These are phyloP conservation scores for Diophrys appendiculata DNA, from an alignment of 73 alveolate species.

Conservation along the genomic window DNA sequence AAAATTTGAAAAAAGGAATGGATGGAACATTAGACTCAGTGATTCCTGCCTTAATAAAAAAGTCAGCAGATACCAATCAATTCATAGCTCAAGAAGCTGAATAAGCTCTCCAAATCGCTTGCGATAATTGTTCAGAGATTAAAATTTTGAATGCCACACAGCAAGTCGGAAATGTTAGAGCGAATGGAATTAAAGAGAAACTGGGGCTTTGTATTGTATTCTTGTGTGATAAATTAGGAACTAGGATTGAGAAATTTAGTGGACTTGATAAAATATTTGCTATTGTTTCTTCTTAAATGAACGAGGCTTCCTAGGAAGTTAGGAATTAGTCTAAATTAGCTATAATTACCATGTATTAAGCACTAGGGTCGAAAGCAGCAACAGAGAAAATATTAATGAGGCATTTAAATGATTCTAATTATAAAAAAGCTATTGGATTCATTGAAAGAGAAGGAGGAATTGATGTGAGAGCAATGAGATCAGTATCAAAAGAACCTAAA, in stretches of 20 bases:
- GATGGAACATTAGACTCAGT: constrained; percentile 18
- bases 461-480: constrained; percentile 27
- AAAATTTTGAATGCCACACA: constrained; percentile 14
- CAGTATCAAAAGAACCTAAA: constrained; percentile 17
- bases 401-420: constrained; percentile 14
- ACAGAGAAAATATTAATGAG: constrained; percentile 12
- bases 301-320: constrained; percentile 51
- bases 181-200: constrained; percentile 35
- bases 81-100: constrained; percentile 52
- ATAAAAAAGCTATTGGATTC: constrained; percentile 27
- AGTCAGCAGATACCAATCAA: constrained; percentile 57
- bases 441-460: constrained; percentile 35
- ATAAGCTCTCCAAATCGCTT: constrained; percentile 10
- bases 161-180: constrained; percentile 5
- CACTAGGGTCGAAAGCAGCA: constrained; percentile 25
- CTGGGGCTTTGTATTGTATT: constrained; percentile 14
- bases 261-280: constrained; percentile 20
- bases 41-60: constrained; percentile 40
- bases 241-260: constrained; percentile 23
- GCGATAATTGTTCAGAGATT: constrained; percentile 22
- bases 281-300: constrained; percentile 13
- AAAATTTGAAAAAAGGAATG: constrained; percentile 15
- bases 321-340: constrained; percentile 46
- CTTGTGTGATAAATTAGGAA: constrained; percentile 32
- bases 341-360: constrained; percentile 2